Evolutionary conservation across 2,329 filamentous ascomycete species (phyloP).

Genomic region (Colletotrichum navitas): DNA sequence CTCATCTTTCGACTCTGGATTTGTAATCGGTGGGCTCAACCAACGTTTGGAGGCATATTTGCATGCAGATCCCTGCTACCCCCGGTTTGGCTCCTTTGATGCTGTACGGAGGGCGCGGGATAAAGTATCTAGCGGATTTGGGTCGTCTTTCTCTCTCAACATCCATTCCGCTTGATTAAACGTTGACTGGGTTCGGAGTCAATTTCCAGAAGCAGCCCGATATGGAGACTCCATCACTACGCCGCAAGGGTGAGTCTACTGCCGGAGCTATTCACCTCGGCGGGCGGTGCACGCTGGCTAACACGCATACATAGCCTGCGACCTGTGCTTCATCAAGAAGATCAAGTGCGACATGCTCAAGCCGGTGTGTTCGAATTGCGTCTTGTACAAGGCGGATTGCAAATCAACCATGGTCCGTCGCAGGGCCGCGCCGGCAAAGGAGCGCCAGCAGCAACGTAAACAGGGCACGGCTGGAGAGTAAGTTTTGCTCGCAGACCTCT

Average conservation of each 20-base stretch:
- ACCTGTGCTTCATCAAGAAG: conserved; percentile 61
- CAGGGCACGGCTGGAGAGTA: conserved; percentile 8
- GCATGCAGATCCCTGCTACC: background rate
- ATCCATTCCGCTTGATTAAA: background rate
- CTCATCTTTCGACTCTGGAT: background rate
- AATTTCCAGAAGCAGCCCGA: background rate
- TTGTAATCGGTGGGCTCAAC: conserved; percentile 13
- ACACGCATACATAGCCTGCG: conserved; percentile 52
- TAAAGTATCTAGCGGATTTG: too few species aligned
- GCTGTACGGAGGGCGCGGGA: background rate
- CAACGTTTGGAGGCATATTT: background rate
- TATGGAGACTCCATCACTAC: conserved; percentile 49
- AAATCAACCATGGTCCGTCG: conserved; percentile 49
- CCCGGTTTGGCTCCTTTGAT: background rate
- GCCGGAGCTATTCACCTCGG: conserved; percentile 14
- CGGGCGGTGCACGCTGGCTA: background rate
- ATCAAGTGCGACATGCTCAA: conserved; percentile 61
- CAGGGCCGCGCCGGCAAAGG: conserved; percentile 43
- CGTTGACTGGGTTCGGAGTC: background rate
- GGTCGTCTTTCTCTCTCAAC: background rate
- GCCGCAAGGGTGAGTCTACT: conserved; percentile 44
- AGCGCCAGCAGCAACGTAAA: conserved; percentile 36
- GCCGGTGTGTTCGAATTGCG: conserved; percentile 59
- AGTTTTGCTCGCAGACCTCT: background rate
- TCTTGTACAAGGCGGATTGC: conserved; percentile 57